A percentile compares a stretch with the other conserved stretches of the same genome.
These are phyloP conservation scores for Alternaria panax DNA, from an alignment of 2,329 filamentous ascomycete species.

Conservation along the genomic window DNA sequence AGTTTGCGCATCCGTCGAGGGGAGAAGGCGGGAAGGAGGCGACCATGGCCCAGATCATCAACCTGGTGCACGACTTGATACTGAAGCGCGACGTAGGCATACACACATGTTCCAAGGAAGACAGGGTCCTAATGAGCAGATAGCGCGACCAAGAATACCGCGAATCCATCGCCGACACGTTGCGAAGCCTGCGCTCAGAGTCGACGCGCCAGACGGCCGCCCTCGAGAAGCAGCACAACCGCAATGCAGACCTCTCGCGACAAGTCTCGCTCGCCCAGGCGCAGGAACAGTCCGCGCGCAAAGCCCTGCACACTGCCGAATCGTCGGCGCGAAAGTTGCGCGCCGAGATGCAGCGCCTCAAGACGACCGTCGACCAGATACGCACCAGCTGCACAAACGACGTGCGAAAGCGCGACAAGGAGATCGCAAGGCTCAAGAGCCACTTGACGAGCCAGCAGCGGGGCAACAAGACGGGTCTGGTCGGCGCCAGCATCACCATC, in stretches of 20 bases:
- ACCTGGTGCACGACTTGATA: slow-evolving; percentile 92
- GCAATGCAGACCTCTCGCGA: slow-evolving; percentile 64
- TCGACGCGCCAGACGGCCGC: slow-evolving; percentile 76
- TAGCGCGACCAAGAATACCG: slow-evolving; percentile 90
- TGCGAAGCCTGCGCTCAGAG: slow-evolving; percentile 78
- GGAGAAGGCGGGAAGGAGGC: slow-evolving; percentile 68
- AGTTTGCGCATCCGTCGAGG: slow-evolving; percentile 78
- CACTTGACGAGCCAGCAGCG: slow-evolving; percentile 74
- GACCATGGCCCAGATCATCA: slow-evolving; percentile 87
- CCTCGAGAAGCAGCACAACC: slow-evolving; percentile 64
- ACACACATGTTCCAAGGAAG: neutral
- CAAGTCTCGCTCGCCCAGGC: slow-evolving; percentile 68
- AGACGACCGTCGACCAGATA: slow-evolving; percentile 80
- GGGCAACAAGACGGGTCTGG: slow-evolving; percentile 56
- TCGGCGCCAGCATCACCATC: slow-evolving; percentile 59
- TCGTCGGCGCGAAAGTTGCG: slow-evolving; percentile 76
- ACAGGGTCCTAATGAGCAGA: slow-evolving; percentile 16
- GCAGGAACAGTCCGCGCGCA: slow-evolving; percentile 72
- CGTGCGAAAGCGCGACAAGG: slow-evolving; percentile 85
- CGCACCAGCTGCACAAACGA: slow-evolving; percentile 89
- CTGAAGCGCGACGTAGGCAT: slow-evolving; percentile 80
- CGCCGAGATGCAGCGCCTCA: slow-evolving; percentile 82
- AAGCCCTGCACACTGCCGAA: slow-evolving; percentile 77
- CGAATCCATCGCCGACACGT: slow-evolving; percentile 79
- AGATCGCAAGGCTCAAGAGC: slow-evolving; percentile 87